Evolutionary conservation across 2,329 filamentous ascomycete genomes (phyloP).

Genomic region (Colletotrichum spinosum): DNA sequence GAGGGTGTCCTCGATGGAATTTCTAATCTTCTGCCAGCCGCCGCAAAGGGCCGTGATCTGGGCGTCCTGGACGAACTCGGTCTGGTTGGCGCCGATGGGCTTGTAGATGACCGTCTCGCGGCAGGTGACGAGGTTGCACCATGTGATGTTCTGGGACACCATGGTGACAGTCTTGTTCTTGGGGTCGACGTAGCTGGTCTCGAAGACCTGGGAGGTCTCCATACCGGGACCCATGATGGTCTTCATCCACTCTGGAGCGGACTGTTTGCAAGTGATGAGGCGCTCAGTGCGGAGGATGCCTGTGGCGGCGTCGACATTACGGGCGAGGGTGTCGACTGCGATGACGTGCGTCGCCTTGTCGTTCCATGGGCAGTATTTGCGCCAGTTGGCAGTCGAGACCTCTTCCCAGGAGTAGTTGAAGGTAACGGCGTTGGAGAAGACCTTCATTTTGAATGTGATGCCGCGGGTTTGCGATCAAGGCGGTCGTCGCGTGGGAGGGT

Average conservation of each 20-base stretch:
- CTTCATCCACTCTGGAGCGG: constrained; percentile 82
- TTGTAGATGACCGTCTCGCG: constrained; percentile 93
- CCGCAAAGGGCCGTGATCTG: constrained; percentile 94
- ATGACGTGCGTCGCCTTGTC: constrained; percentile 97
- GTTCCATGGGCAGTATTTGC: constrained; percentile 99
- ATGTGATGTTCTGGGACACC: constrained; percentile 95
- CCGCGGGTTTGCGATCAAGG: background rate
- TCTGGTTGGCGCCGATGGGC: constrained; percentile 70
- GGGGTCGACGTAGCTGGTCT: constrained; percentile 95
- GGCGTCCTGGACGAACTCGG: constrained; percentile 88
- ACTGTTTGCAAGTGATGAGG: constrained; percentile 71
- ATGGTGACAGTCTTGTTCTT: constrained; percentile 88
- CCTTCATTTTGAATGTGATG: constrained; percentile 76
- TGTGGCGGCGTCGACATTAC: constrained; percentile 67
- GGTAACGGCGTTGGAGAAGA: constrained; percentile 89
- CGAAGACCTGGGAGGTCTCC: constrained; percentile 90
- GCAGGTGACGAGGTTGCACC: constrained; percentile 88
- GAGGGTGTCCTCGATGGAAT: constrained; percentile 92
- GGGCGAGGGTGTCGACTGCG: constrained; percentile 91
- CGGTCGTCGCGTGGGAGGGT: background rate
- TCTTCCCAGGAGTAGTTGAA: constrained; percentile 99
- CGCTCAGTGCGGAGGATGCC: constrained; percentile 72
- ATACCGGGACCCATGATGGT: constrained; percentile 75
- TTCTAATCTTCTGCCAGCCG: constrained; percentile 97
- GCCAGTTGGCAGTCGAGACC: constrained; percentile 97